These are phyloP conservation scores for Sphagnum contortum DNA, from an alignment of 225 moss, liverwort and hornwort species.

Conservation along the genomic window DNA sequence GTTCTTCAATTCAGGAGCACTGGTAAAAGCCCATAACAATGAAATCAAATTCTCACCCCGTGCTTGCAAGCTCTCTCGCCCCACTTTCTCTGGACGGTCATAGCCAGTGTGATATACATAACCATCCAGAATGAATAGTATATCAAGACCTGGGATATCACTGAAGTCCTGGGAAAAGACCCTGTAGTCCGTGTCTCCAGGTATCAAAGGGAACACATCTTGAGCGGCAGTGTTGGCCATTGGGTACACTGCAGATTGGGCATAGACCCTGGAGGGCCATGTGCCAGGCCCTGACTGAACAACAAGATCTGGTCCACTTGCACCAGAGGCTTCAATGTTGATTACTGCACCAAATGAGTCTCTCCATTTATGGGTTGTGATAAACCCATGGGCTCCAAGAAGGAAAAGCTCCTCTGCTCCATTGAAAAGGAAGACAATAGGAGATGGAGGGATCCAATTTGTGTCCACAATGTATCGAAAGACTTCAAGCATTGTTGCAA, in stretches of 20 bases:
- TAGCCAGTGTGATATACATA: constrained; percentile 88
- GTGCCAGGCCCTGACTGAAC: constrained; percentile 96
- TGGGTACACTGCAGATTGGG: constrained; percentile 84
- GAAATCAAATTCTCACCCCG: constrained; percentile 88
- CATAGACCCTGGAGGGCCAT: constrained; percentile 94
- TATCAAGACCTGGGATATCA: constrained; percentile 89
- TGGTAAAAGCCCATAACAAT: constrained; percentile 68
- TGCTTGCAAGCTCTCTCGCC: constrained; percentile 80
- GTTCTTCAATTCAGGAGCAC: constrained; percentile 81
- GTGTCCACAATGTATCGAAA: constrained; percentile 76
- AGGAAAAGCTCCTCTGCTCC: constrained; percentile 89
- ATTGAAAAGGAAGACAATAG: constrained; percentile 91
- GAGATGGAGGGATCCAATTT: constrained; percentile 83
- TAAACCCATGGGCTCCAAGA: constrained; percentile 81
- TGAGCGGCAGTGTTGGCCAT: constrained; percentile 95
- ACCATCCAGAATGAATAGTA: constrained; percentile 77
- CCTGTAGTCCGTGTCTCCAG: constrained; percentile 93
- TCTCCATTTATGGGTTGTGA: constrained; percentile 75
- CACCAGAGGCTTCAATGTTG: constrained; percentile 88
- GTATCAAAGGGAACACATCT: constrained; percentile 92
- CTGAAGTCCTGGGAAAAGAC: constrained; percentile 76
- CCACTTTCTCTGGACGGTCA: constrained; percentile 75
- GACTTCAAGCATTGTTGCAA: constrained; percentile 87
- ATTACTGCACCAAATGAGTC: constrained; percentile 81
- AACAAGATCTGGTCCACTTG: constrained; percentile 91